Percentiles rank a stretch among this genome's conserved stretches.
Conservation (phyloP, 192 early-diverging fungal species). For the Helicostylum pulchrum region DNA sequence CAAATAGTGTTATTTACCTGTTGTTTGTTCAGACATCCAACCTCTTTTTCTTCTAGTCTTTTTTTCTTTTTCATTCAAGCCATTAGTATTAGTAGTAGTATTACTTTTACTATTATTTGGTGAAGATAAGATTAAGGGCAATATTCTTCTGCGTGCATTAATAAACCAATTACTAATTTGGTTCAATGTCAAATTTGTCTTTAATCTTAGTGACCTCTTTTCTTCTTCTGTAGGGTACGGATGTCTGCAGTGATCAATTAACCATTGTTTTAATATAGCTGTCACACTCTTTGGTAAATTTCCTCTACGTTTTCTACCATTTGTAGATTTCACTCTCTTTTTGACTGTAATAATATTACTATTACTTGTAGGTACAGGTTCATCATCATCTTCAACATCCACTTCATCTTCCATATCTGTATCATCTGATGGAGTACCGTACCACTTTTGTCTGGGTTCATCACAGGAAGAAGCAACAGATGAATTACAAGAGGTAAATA, state of each 20-base stretch:
- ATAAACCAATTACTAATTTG: conserved; percentile 81
- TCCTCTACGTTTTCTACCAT: conserved; percentile 40
- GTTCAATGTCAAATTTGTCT: conserved; percentile 60
- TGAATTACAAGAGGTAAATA: too few species aligned
- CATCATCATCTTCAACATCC: conserved; percentile 6
- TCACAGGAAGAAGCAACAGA: too few species aligned
- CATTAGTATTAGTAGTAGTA: not conserved
- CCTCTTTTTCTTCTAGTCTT: not conserved
- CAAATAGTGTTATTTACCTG: too few species aligned
- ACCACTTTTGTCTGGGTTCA: not conserved
- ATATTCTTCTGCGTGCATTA: conserved; percentile 58
- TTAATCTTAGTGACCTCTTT: conserved; percentile 48
- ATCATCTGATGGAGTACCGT: not conserved
- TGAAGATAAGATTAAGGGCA: conserved; percentile 45
- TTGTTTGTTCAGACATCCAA: not conserved
- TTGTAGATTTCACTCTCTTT: conserved; percentile 1
- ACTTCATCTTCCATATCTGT: not conserved
- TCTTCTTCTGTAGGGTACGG: conserved; percentile 68
- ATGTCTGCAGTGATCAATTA: conserved; percentile 54
- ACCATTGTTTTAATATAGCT: conserved; percentile 58
- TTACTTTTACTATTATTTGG: not conserved
- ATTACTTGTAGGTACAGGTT: not conserved
- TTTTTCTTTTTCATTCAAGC: not conserved
- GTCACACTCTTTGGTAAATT: conserved; percentile 58
- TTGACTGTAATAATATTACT: too few species aligned